Base-by-base conservation (phyloP, 2,329 filamentous ascomycete genomes). In the Chaetomium sp. region DNA sequence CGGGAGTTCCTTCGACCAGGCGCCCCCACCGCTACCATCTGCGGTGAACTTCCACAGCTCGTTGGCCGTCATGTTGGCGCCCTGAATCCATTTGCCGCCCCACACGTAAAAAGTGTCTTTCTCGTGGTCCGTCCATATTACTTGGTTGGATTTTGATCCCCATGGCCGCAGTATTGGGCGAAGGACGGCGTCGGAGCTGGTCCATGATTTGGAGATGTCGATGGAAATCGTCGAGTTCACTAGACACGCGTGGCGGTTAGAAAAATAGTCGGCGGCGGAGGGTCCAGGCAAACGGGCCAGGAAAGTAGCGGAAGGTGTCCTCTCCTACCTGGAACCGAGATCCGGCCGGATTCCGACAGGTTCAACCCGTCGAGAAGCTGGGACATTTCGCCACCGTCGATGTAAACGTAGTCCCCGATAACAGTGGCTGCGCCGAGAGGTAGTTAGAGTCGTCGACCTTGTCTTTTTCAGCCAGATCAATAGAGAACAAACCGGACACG, bases 191-290 rank as follows among this genome's bases (percentile, higher is more conserved):
- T 49, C 44, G 6, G 33, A 37, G 9, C 49, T 35, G 11, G 32
- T 52, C 62, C 62, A 64, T 1, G 62, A 64, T 11, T 54, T 54
- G 27, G 60, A 59, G 0, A 64, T 40, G 53, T 64, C 59, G 38
- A 64, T 59, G 9, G 62, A 64, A 7, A 64, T 50, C 1, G 60
- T 64, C 11, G 59, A 60, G 55, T 62, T 62, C 1, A 61, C 49
- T 59, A 51, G 27, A 3, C 9, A 40, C 9, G 8, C 37, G 37
- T 40, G 9, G 8, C 37, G 37, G 37, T 12, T 40, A 9, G 8
- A 12, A 12, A 12, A 12, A 40, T 12, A 12, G 37, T 9, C 37
- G 37, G 37, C 37, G 37, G 37, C 9, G 2, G 37, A 12, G 37
- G 37, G 34, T 14, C 14, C 2, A 11, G 35, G 34, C 2, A 12